Evolutionary conservation across 2,329 filamentous ascomycete genomes (phyloP), one percentile per base, ranked within the genome.

Genomic region (Pleomassaria siparia): DNA sequence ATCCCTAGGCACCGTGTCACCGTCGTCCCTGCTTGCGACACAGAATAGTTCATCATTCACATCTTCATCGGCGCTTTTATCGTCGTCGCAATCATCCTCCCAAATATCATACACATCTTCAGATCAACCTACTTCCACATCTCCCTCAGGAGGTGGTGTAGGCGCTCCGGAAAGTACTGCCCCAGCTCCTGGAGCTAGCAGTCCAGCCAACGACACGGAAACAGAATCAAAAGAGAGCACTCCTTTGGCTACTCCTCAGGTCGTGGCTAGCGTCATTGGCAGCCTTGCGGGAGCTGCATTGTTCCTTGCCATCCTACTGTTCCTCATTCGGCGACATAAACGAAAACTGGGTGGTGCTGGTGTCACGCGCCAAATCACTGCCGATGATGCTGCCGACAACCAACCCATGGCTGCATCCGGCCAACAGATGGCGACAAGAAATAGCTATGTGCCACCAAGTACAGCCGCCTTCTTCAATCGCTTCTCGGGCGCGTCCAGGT

Each of bases 181-280:
- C 30, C 40, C 55, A 22, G 42, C 50, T 21, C 44, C 49, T n/a
- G 46, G 50, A 22, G 42, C 55, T 4, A 39, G 49, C 9, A 44
- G 40, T 20, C 40, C 56, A 20, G 44, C 51, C 18, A 40, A 47
- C 12, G 47, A 49, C 25, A 40, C 55, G 4, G 37, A 46, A 6
- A 40, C 36, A 4, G 51, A 36, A 24, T 32, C 43, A 24, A 49
- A 54, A 24, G 52, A 58, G 25, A 54, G 58, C 13, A 53, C 49
- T 26, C 32, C 69, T 16, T 65, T 75, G 6, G 71, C 73, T 36
- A 81, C 79, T 20, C 76, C 77, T 13, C 75, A 76, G 49, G 77
- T 85, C 3, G 80, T 84, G 16, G 83, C 83, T 7, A 82, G 81
- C 39, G 80, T 85, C n/a, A 74, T 86, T 21, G 83, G 83, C 13